Percentiles rank a stretch among this genome's conserved stretches.
phyloP scores from a whole-genome alignment of 106 monocot genomes.

The Dendrobium officinale region DNA sequence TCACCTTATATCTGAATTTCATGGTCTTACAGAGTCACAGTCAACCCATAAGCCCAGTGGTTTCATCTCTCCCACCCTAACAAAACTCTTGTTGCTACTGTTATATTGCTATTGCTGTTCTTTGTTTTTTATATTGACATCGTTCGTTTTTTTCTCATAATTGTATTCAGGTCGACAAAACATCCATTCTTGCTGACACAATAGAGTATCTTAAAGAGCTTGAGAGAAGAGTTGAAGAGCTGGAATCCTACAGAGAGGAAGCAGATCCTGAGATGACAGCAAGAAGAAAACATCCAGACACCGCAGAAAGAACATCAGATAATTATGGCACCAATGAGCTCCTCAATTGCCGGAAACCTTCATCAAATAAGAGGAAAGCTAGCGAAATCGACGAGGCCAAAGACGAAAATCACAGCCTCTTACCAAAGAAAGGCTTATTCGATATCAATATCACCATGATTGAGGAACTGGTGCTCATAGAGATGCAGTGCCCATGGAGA shows the following conservation, averaged over 20 bases:
- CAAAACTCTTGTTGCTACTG: no score
- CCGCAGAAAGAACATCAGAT: conserved; percentile 62
- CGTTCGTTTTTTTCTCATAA: no score
- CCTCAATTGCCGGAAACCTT: conserved; percentile 6
- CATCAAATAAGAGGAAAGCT: conserved; percentile 44
- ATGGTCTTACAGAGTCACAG: no score
- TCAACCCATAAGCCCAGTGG: no score
- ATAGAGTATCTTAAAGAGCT: conserved; percentile 78
- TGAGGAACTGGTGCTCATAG: conserved; percentile 52
- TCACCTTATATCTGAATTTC: no score
- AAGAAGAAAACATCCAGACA: conserved; percentile 33
- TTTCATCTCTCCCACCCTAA: no score
- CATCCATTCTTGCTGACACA: conserved; percentile 63
- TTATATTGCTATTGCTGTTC: no score
- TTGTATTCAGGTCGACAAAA: conserved; percentile 48
- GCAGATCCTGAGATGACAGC: conserved; percentile 17
- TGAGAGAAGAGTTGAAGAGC: conserved; percentile 56
- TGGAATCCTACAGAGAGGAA: conserved; percentile 46
- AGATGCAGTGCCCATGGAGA: conserved; percentile 73
- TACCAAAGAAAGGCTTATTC: conserved; percentile 23
- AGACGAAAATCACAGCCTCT: conserved; percentile 17
- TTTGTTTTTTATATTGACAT: no score
- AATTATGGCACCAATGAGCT: conserved; percentile 37
- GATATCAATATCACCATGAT: conserved; percentile 53
- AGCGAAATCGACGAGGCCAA: conserved; percentile 17